Percentiles rank a stretch among this genome's conserved stretches.
phyloP scores from a whole-genome alignment of 2,329 filamentous ascomycete genomes.

The Lecanicillium sp. region DNA sequence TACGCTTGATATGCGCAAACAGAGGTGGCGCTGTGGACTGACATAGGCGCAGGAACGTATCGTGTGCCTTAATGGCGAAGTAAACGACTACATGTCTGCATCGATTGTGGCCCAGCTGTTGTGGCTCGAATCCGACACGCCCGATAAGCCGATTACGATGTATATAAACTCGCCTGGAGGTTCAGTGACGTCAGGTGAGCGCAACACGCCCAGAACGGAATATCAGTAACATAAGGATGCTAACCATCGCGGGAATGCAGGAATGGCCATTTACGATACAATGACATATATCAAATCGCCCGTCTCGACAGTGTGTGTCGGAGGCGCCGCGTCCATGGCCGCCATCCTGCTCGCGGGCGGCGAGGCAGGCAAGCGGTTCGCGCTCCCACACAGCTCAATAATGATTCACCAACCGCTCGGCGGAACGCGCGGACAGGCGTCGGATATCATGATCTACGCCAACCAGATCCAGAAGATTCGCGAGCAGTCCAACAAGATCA shows the following conservation, averaged over 20 bases:
- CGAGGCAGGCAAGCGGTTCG: slow-evolving; percentile 75
- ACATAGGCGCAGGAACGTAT: slow-evolving; percentile 67
- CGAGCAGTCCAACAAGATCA: slow-evolving; percentile 83
- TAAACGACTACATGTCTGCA: slow-evolving; percentile 87
- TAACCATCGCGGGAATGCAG: slow-evolving; percentile 22
- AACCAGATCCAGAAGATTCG: slow-evolving; percentile 90
- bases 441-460: slow-evolving; percentile 92
- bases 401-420: slow-evolving; percentile 97
- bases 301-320: slow-evolving; percentile 91
- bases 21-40: background rate
- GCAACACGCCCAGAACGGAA: background rate
- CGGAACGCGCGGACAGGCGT: slow-evolving; percentile 57
- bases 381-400: slow-evolving; percentile 85
- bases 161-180: slow-evolving; percentile 98
- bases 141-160: slow-evolving; percentile 89
- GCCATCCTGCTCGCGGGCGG: slow-evolving; percentile 83
- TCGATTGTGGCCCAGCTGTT: slow-evolving; percentile 92
- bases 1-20: slow-evolving; percentile 27
- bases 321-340: slow-evolving; percentile 93
- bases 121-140: slow-evolving; percentile 95
- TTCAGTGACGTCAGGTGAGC: slow-evolving; percentile 65
- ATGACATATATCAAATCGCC: slow-evolving; percentile 95
- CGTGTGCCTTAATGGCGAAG: slow-evolving; percentile 84
- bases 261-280: slow-evolving; percentile 92
- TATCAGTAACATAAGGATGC: background rate